phyloP scores from a whole-genome alignment of 129 eudicot genomes.

The Daucus carota region DH1_v3.0 NC_030384.2:40600001-40600500 shows the following conservation, averaged over 20 bases:
- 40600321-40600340: not conserved
- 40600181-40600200: constrained; percentile 4
- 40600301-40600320: not conserved
- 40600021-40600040: constrained; percentile 16
- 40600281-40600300: not conserved
- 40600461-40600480: not conserved
- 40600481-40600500: not conserved
- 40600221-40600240: constrained; percentile 7
- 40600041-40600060: not conserved
- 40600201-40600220: constrained; percentile 3
- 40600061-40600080: not conserved
- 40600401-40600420: constrained; percentile 12
- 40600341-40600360: not conserved
- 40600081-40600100: not conserved
- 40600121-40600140: constrained; percentile 3
- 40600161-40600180: not conserved
- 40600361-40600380: constrained; percentile 2
- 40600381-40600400: not conserved
- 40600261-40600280: constrained; percentile 1
- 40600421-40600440: constrained; percentile 23
- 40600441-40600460: not conserved
- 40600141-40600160: not conserved
- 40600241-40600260: constrained; percentile 8
- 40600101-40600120: not conserved
- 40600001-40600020: constrained; percentile 22